Base-by-base conservation (phyloP, 208 protist species). In the Leishmania major region DNA sequence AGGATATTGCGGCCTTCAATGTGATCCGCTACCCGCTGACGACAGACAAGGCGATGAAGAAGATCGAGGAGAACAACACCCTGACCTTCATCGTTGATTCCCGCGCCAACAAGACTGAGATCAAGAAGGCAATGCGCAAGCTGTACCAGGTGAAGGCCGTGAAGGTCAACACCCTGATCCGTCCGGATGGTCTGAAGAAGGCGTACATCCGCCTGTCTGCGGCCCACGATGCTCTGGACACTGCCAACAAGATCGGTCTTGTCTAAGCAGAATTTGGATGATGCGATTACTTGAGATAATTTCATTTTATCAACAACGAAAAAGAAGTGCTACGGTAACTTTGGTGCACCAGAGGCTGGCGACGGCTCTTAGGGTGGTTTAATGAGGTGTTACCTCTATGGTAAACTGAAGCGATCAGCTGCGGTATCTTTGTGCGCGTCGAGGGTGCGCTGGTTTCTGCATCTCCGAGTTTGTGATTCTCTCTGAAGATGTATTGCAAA, bases 11-110 rank as follows among this genome's bases (percentile, higher is more conserved):
- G 75, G 84, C 96, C 70, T 99, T 97, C 93, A 81, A 89, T 81
- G 87, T 99, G 84, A 94, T 99, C 85, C 95, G 98, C 89, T 98
- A 99, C 94, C 99, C 99, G 49, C 88, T 99, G 75, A 99, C 97
- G 49, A 99, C 99, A 37, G 99, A 99, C 88, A 98, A 98, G 86
- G 99, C 99, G 73, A 99, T 99, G 96, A 99, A 99, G 97, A 99
- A 99, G 96, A 99, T 99, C 82, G 99, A 99, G 94, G 98, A 99
- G 83, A 98, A 99, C 93, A 99, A 99, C 98, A 99, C 99, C 51
- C 90, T 99, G 64, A 99, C 99, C 83, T 99, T 99, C 95, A 99
- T 99, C 84, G 98, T 99, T 55, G 98, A 99, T 84, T 88, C 95
- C 75, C 93, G 90, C 77, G 91, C 99, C 57, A 99, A 99, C 95